Evolutionary conservation across 441 rosid species (phyloP).

Genomic region (Erysimum cheiri): DNA sequence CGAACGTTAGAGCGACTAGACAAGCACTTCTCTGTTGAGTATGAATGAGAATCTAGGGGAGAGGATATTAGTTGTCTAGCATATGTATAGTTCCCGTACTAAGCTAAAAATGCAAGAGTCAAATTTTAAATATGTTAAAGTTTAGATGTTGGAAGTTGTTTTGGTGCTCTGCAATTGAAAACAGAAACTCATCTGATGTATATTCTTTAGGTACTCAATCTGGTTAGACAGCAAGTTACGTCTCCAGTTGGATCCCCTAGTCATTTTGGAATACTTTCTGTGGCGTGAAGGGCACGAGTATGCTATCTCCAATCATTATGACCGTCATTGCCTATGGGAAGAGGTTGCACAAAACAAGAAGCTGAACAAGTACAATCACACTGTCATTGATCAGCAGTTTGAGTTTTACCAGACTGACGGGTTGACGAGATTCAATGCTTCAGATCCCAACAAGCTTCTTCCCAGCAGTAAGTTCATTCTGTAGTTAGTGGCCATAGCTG

Average conservation of each 20-base stretch:
- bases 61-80: conserved; percentile 2
- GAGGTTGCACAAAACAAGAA: conserved; percentile 88
- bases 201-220: conserved; percentile 74
- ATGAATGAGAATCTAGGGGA: not conserved
- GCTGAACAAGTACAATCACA: conserved; percentile 88
- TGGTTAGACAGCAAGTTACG: conserved; percentile 96
- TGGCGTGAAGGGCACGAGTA: conserved; percentile 90
- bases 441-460: conserved; percentile 82
- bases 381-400: conserved; percentile 80
- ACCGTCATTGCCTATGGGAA: conserved; percentile 92
- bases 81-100: not conserved
- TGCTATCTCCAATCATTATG: conserved; percentile 91
- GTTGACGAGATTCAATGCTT: conserved; percentile 67
- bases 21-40: not conserved
- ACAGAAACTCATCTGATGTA: conserved; percentile 2
- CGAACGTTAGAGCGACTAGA: conserved; percentile 1
- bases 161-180: conserved; percentile 2
- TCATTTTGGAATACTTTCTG: conserved; percentile 78
- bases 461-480: conserved; percentile 92
- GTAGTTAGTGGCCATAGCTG: not conserved
- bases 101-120: not conserved
- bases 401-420: conserved; percentile 67
- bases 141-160: conserved; percentile 11
- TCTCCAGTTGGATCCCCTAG: conserved; percentile 78
- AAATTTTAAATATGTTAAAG: not conserved